These are phyloP conservation scores for Cruciata laevipes DNA, from an alignment of 257 asterid genomes.

Conservation along the genomic window DNA sequence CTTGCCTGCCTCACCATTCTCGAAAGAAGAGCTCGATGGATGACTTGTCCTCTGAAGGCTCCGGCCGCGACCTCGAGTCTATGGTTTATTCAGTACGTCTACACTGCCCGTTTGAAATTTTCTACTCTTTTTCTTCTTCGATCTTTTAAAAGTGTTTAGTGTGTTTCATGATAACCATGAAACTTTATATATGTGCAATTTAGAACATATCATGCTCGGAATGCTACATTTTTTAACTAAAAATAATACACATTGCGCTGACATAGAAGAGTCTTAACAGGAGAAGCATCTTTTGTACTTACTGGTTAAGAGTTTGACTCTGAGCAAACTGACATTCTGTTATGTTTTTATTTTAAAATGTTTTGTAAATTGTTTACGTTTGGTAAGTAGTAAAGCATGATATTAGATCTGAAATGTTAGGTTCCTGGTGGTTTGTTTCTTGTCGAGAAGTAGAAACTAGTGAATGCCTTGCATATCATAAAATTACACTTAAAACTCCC, in stretches of 20 bases:
- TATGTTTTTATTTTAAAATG: no score
- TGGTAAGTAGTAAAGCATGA: background rate
- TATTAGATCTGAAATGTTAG: background rate
- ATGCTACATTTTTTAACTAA: no score
- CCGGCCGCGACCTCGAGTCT: slow-evolving; percentile 31
- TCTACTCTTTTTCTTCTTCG: background rate
- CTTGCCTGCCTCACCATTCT: slow-evolving; percentile 40
- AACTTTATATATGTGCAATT: no score
- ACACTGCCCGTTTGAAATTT: background rate
- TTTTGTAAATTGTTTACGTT: no score
- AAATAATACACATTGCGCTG: no score
- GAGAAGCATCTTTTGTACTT: no score
- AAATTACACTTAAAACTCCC: background rate
- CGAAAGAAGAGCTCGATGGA: slow-evolving; percentile 28
- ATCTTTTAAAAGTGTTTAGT: no score
- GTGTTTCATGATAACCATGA: no score
- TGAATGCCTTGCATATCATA: background rate
- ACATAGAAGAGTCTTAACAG: no score
- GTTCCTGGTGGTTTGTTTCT: background rate
- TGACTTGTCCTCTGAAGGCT: slow-evolving; percentile 33
- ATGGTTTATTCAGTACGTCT: slow-evolving; percentile 45
- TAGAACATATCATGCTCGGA: no score
- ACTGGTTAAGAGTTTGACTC: background rate
- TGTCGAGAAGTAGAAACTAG: background rate
- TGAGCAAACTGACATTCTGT: no score